Evolutionary conservation across 371 early-diverging fungal genomes (phyloP), one percentile per base, ranked within the genome.

Genomic region (Homolaphlyctis polyrhiza): DNA sequence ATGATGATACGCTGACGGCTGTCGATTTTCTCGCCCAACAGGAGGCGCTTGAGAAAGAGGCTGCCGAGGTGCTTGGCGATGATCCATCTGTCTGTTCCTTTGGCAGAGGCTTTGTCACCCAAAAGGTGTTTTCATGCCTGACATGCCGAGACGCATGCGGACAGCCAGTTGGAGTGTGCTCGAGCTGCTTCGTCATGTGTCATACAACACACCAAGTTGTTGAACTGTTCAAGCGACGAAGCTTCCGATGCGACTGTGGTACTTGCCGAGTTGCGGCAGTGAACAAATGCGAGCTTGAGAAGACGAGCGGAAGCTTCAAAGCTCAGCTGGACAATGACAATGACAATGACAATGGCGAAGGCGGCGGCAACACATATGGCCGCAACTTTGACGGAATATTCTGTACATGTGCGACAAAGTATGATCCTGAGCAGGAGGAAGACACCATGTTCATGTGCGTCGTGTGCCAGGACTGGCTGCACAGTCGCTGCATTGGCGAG

Each of bases 191-290:
- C 30, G 61, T 66, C 27, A 58, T 69, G 64, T 75, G 79, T 67
- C 95, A 95, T 67, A 76, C 89, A 0, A 86, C 81, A 34, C 92
- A 92, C 71, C 84, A 92, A 18, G 76, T 93, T 14, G 79, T 88
- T 29, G 93, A 93, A 70, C 74, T 95, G 60, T 93, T 90, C 63
- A 81, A 86, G n/a, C 91, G 92, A 64, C 79, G 93, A 0, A 62
- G 75, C 52, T 95, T 93, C 66, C 82, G 88, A 23, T 95, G 95
- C 71, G 94, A 94, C 71, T 94, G 95, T 66, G 94, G 93, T 1
- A 79, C 82, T 0, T 62, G 54, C 16, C 80, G 80, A 60, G 79
- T 18, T 28, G 58, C 60, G 5, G 2, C 28, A 8, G 8, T 36
- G n/a, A n/a, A n/a, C 45, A 43, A 3, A 35, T 58, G 8, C 55